Conservation (phyloP, 2,329 filamentous ascomycete species). For the Ophiocordyceps australis region DNA sequence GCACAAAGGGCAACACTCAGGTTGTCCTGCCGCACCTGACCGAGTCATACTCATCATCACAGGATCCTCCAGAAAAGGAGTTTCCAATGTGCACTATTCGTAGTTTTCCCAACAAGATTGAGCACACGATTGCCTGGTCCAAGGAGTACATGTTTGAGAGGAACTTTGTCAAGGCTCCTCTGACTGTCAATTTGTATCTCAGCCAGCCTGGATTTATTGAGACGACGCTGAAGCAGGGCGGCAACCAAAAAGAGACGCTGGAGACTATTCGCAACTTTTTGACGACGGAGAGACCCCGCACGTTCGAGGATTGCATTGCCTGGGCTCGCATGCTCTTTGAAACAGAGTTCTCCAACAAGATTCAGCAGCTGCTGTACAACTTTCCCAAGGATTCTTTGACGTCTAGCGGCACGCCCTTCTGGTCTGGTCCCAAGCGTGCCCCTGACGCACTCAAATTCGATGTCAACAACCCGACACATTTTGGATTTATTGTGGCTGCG, state of each 20-base stretch:
- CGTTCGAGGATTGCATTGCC: constrained; percentile 88
- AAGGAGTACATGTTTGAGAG: constrained; percentile 83
- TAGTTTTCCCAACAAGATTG: constrained; percentile 95
- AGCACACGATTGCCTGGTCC: constrained; percentile 97
- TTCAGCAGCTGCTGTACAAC: constrained; percentile 88
- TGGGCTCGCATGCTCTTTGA: constrained; percentile 93
- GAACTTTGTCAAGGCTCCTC: constrained; percentile 81
- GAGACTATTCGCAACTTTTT: constrained; percentile 83
- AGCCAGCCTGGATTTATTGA: constrained; percentile 83
- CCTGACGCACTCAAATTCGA: constrained; percentile 87
- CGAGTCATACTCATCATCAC: constrained; percentile 88
- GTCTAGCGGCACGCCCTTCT: constrained; percentile 79
- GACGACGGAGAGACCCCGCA: constrained; percentile 78
- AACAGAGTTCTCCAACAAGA: constrained; percentile 91
- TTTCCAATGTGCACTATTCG: constrained; percentile 98
- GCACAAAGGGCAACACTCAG: constrained; percentile 96
- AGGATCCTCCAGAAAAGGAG: constrained; percentile 94
- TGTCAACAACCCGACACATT: constrained; percentile 65
- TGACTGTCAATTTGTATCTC: constrained; percentile 87
- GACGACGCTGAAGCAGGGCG: constrained; percentile 74
- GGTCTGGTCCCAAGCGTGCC: constrained; percentile 95
- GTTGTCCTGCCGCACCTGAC: constrained; percentile 82
- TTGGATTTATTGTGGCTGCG: constrained; percentile 71
- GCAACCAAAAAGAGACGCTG: constrained; percentile 84
- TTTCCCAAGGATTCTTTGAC: constrained; percentile 91